Percentiles rank a stretch among this genome's conserved stretches.
These are phyloP conservation scores for Aspergillus mulundensis DNA, from an alignment of 495 filamentous ascomycete genomes.

Conservation along the genomic window DNA sequence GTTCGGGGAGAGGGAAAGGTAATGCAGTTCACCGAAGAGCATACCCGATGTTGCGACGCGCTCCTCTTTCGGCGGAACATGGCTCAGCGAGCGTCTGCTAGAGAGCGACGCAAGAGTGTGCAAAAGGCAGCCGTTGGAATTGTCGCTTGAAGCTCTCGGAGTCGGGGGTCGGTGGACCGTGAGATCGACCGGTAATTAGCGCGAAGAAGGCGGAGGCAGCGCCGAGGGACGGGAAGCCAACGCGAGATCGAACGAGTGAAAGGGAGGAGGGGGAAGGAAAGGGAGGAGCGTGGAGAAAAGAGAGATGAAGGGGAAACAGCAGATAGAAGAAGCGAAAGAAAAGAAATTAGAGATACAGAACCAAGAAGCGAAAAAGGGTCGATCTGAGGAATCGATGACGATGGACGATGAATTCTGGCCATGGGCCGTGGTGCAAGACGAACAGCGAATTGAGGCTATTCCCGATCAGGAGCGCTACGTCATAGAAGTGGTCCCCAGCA, in stretches of 20 bases:
- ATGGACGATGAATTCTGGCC: neutral
- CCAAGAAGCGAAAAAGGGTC: neutral
- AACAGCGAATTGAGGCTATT: neutral
- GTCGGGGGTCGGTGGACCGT: neutral
- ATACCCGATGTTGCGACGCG: slow-evolving; percentile 52
- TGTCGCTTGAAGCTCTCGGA: slow-evolving; percentile 1
- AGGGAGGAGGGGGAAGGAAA: neutral
- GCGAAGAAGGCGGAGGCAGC: neutral
- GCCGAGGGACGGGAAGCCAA: neutral
- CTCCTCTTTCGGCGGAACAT: slow-evolving; percentile 55
- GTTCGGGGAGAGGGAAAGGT: neutral
- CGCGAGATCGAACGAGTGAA: neutral
- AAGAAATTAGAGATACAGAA: neutral
- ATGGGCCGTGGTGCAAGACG: neutral
- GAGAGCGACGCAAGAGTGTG: slow-evolving; percentile 3
- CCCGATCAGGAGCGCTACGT: neutral
- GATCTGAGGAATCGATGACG: slow-evolving; percentile 4
- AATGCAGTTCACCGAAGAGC: slow-evolving; percentile 22
- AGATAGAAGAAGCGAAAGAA: neutral
- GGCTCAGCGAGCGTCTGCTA: slow-evolving; percentile 17
- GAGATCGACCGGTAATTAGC: slow-evolving; percentile 2
- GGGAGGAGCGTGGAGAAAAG: neutral
- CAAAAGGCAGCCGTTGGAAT: neutral
- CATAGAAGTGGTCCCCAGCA: neutral
- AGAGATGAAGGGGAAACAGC: neutral